phyloP scores from a whole-genome alignment of 1,139 yeast genomes.

The Blastobotrys petasosporus region DNA sequence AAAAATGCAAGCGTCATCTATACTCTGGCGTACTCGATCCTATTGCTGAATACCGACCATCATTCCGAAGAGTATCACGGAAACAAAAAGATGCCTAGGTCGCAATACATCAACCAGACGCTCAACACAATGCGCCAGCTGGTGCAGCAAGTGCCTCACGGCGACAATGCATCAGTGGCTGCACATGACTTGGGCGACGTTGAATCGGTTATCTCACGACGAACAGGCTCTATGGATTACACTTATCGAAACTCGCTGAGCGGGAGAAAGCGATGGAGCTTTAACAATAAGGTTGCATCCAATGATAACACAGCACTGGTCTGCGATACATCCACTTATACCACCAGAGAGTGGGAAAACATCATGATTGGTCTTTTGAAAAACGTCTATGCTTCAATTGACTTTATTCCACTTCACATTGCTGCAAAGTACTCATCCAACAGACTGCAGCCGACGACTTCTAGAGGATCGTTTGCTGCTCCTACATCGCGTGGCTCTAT shows the following conservation, averaged over 20 bases:
- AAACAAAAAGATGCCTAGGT: constrained; percentile 34
- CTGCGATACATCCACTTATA: constrained; percentile 16
- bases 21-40: constrained; percentile 65
- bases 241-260: constrained; percentile 1
- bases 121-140: constrained; percentile 19
- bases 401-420: constrained; percentile 25
- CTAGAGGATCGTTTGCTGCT: constrained; percentile 10
- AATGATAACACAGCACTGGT: constrained; percentile 20
- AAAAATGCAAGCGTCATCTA: constrained; percentile 60
- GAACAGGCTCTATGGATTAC: constrained; percentile 15
- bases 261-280: constrained; percentile 20
- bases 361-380: constrained; percentile 23
- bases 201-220: constrained; percentile 4
- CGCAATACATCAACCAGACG: constrained; percentile 28
- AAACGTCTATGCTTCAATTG: constrained; percentile 28
- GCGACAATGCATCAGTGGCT: neutral
- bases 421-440: constrained; percentile 14
- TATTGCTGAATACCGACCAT: constrained; percentile 53
- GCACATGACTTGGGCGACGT: constrained; percentile 5
- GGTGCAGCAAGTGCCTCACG: constrained; percentile 4
- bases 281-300: constrained; percentile 13
- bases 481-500: constrained; percentile 14
- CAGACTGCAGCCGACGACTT: constrained; percentile 20
- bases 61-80: constrained; percentile 30
- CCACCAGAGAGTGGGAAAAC: constrained; percentile 27